These are phyloP conservation scores for Trifolium dubium DNA, from an alignment of 306 rosid species.

Conservation along the genomic window DNA sequence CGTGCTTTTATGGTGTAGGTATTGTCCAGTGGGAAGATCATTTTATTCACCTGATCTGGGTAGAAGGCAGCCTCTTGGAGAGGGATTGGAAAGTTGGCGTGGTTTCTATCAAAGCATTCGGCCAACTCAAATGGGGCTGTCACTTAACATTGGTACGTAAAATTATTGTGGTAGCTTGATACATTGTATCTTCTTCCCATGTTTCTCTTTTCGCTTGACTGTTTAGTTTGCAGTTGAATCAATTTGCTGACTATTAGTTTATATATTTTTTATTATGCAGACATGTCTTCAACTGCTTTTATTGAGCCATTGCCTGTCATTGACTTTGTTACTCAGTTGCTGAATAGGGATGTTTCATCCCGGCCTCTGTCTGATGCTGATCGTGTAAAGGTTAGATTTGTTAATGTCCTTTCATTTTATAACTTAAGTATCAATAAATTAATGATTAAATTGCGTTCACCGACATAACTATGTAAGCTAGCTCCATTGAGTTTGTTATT, in stretches of 20 bases:
- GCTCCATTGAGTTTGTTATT: background rate
- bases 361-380: slow-evolving; percentile 92
- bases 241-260: background rate
- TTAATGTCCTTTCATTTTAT: background rate
- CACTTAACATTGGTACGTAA: slow-evolving; percentile 78
- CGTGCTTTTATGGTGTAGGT: slow-evolving; percentile 52
- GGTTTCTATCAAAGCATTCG: slow-evolving; percentile 98
- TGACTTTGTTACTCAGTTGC: slow-evolving; percentile 80
- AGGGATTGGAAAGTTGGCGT: slow-evolving; percentile 98
- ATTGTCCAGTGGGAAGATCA: slow-evolving; percentile 94
- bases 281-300: slow-evolving; percentile 97
- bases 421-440: background rate
- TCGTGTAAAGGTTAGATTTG: slow-evolving; percentile 76
- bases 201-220: background rate
- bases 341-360: slow-evolving; percentile 73
- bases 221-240: background rate
- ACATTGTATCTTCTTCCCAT: too few species aligned
- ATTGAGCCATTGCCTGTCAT: slow-evolving; percentile 96
- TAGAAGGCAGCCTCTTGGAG: slow-evolving; percentile 85
- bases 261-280: slow-evolving; percentile 46
- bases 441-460: too few species aligned
- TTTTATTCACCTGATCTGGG: slow-evolving; percentile 88
- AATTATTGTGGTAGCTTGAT: background rate
- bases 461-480: background rate
- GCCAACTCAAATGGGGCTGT: slow-evolving; percentile 97